Evolutionary conservation across 1,284 basidiomycete genomes (phyloP), one percentile per base, ranked within the genome.

Genomic region (Neotropicomus parvogracilis): DNA sequence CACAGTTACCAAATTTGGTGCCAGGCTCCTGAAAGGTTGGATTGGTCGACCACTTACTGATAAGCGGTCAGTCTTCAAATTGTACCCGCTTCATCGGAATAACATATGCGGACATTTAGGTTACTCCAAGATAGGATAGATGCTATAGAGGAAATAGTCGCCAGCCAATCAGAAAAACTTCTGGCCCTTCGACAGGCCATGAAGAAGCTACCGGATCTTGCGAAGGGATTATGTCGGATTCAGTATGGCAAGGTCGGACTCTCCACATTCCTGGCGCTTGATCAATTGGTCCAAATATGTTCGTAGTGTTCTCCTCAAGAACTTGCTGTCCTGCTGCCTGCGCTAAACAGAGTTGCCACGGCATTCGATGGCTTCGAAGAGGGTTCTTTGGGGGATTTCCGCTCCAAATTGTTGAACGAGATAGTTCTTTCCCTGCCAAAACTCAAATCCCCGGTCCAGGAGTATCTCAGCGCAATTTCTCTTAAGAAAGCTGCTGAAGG

Each of bases 1-100:
- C 56, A 93, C 91, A 31, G 81, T 81, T 55, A 97, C 95, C 0
- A 81, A 80, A 49, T 97, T 97, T 75, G 95, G 95, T 4, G 81
- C 87, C 13, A 77, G 95, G 28, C 69, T 92, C 52, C 73, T 99
- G 48, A 81, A 83, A 50, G 82, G 75, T 53, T 99, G 95, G 95
- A 78, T 98, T 12, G 88, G 90, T 0, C 77, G 81, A 49, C 95
- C 95, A 0, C 74, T 98, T 31, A 77, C 89, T 2, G 85, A 95
- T 60, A 78, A 81, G 56, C 64, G 62, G 91, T 92, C 50, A 55
- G 76, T 65, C 13, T 34, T 33, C 3, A 40, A 31, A 20, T 31
- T 12, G 40, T 32, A 26, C 44, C 9, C 6, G 5, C 35, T 39
- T 24, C 44, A 42, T 45, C 6, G 13, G 37, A 35, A 42, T 53